phyloP scores from a whole-genome alignment of 139 green algal genomes.

The Chlorella sorokiniana region DNA sequence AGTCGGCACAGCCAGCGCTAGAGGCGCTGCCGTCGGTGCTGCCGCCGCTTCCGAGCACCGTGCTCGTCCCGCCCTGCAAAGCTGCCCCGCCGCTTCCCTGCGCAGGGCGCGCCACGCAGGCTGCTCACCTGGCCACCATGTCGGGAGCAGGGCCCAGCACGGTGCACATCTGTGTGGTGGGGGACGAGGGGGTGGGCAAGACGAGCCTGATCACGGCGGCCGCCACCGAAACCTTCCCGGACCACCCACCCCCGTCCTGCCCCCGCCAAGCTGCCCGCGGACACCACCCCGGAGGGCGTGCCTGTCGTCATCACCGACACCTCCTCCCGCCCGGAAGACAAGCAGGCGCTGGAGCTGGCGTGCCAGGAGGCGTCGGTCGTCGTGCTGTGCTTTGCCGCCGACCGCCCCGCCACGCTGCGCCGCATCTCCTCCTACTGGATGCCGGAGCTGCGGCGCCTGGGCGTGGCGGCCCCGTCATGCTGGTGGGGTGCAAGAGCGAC shows the following conservation, averaged over 20 bases:
- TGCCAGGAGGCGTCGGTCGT: conserved; percentile 73
- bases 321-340: conserved; percentile 73
- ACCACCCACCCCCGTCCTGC: conserved; percentile 75
- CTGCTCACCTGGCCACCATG: neutral
- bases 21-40: too few species aligned
- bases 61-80: too few species aligned
- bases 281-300: conserved; percentile 71
- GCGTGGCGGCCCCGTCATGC: conserved; percentile 64
- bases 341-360: conserved; percentile 53
- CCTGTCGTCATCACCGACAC: conserved; percentile 84
- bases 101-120: neutral
- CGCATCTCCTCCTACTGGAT: conserved; percentile 72
- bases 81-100: neutral
- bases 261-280: conserved; percentile 72
- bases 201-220: conserved; percentile 81
- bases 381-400: conserved; percentile 74
- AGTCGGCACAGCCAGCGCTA: too few species aligned
- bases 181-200: conserved; percentile 80
- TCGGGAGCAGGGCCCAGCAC: conserved; percentile 1
- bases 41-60: too few species aligned
- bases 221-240: conserved; percentile 80
- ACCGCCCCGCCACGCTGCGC: conserved; percentile 55
- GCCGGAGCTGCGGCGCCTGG: conserved; percentile 65
- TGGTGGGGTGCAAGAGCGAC: conserved; percentile 80
- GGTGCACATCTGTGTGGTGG: conserved; percentile 60